phyloP scores from a whole-genome alignment of 805 yeast genomes.

The Candida germanica region DNA sequence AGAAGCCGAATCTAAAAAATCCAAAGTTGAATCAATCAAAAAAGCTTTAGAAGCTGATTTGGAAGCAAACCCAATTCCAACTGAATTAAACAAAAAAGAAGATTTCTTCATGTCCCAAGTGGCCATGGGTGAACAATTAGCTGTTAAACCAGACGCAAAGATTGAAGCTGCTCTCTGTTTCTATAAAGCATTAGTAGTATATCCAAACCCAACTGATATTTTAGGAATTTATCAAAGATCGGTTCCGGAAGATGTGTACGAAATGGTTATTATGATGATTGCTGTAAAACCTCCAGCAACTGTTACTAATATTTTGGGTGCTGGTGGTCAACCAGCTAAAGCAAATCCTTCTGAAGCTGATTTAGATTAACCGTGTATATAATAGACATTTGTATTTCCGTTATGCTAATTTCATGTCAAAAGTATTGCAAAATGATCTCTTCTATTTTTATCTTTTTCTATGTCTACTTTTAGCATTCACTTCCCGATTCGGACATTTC shows the following conservation, averaged over 20 bases:
- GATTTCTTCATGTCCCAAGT: constrained; percentile 78
- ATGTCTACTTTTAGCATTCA: too few relatives aligned
- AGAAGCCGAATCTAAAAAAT: constrained; percentile 57
- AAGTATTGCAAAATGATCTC: too few relatives aligned
- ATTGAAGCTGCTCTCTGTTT: constrained; percentile 84
- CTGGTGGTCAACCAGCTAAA: constrained; percentile 21
- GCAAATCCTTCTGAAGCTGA: constrained; percentile 31
- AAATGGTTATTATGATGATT: constrained; percentile 80
- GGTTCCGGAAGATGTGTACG: constrained; percentile 78
- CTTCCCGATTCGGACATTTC: too few relatives aligned
- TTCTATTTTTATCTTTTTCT: background rate
- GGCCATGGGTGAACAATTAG: constrained; percentile 78
- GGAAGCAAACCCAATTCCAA: constrained; percentile 71
- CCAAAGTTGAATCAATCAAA: constrained; percentile 58
- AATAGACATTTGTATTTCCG: too few relatives aligned
- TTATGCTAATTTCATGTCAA: too few relatives aligned
- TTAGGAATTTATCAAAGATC: constrained; percentile 87
- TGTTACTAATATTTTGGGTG: constrained; percentile 62
- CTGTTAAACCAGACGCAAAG: constrained; percentile 63
- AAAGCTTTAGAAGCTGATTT: constrained; percentile 62
- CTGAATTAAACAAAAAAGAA: constrained; percentile 66
- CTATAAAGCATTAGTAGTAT: constrained; percentile 89
- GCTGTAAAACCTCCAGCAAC: constrained; percentile 87
- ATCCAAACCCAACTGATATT: constrained; percentile 93
- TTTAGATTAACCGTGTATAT: constrained; percentile 33